Evolutionary conservation across 208 protist genomes (phyloP), one percentile per base, ranked within the genome.

Genomic region (Herpetomonas tarakana): DNA sequence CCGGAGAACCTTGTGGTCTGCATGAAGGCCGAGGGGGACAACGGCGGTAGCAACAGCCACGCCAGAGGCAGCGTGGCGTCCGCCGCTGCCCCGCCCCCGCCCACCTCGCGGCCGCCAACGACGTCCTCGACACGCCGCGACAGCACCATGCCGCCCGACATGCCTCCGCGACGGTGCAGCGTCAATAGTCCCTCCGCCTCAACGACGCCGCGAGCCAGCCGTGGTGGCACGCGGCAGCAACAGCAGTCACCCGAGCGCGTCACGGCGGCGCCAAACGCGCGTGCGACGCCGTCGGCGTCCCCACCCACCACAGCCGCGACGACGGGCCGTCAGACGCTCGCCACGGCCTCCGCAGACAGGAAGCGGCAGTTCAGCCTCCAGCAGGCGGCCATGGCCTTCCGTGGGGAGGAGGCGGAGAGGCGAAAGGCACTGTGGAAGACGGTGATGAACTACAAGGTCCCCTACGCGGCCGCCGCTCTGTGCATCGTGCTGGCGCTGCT

Each of bases 401-500:
- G 35, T 14, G 35, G 35, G 9, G 35, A 41, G 35, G 35, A 6
- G 35, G 35, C 35, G 35, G 35, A 41, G 35, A 41, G 14, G 35
- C 35, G 60, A 61, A 68, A 19, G 44, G 54, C 18, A 52, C 67
- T 52, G 38, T 85, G 58, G 61, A 71, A 31, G 27, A 38, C 62
- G 18, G 70, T 83, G 19, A 19, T 91, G 29, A 62, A 65, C 39
- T 88, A 73, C 66, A 72, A 52, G 47, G 54, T 93, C 21, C 73
- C 81, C 2, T 79, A 81, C 62, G 52, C 45, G 14, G 54, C 81
- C 7, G 66, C 65, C 1, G 62, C 30, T 1, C 62, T 74, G 28
- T 67, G 91, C 24, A 22, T 93, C 16, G 12, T 83, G 19, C 47
- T 88, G 26, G 71, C 87, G 14, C 51, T 93, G 25, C 53, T 89